A percentile compares a stretch with the other conserved stretches of the same genome.
These are phyloP conservation scores for Fusarium citri DNA, from an alignment of 2,329 filamentous ascomycete species.

Conservation along the genomic window DNA sequence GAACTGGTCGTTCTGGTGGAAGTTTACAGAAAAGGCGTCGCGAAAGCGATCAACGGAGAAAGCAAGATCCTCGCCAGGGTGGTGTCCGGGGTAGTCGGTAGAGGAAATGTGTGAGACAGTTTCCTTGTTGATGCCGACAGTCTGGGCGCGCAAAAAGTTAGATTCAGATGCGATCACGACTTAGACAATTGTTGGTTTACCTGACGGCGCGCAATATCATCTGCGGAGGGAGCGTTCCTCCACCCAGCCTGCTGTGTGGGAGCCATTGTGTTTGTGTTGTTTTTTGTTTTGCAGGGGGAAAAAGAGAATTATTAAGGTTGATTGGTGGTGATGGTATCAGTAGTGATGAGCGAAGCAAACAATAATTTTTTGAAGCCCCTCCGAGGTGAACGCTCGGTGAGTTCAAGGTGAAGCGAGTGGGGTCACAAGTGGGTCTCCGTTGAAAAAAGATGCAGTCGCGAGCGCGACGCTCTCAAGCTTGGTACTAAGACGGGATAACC, in stretches of 20 bases:
- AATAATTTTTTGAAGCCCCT: conserved; percentile 51
- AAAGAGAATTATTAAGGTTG: conserved; percentile 2
- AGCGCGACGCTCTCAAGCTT: not conserved
- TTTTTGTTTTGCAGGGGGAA: not conserved
- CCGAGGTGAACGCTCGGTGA: conserved; percentile 41
- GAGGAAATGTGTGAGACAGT: conserved; percentile 90
- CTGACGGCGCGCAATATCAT: conserved; percentile 71
- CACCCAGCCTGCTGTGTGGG: conserved; percentile 51
- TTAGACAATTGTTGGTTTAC: conserved; percentile 54
- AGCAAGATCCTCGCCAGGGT: conserved; percentile 84
- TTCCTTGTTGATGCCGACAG: conserved; percentile 88
- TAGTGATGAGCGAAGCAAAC: conserved; percentile 24
- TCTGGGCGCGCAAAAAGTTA: conserved; percentile 60
- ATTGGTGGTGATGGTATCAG: conserved; percentile 16
- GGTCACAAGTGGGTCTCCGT: not conserved
- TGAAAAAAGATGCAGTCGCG: conserved; percentile 6
- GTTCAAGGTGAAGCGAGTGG: conserved; percentile 28
- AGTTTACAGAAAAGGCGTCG: conserved; percentile 77
- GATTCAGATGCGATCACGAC: not conserved
- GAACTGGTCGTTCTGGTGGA: conserved; percentile 83
- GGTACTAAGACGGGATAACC: conserved; percentile 5
- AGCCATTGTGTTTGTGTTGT: conserved; percentile 46
- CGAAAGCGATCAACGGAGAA: conserved; percentile 83
- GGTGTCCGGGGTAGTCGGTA: conserved; percentile 92
- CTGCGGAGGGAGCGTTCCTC: conserved; percentile 58